These are phyloP conservation scores for Cercospora canescens DNA, from an alignment of 2,329 filamentous ascomycete genomes.

Conservation along the genomic window DNA sequence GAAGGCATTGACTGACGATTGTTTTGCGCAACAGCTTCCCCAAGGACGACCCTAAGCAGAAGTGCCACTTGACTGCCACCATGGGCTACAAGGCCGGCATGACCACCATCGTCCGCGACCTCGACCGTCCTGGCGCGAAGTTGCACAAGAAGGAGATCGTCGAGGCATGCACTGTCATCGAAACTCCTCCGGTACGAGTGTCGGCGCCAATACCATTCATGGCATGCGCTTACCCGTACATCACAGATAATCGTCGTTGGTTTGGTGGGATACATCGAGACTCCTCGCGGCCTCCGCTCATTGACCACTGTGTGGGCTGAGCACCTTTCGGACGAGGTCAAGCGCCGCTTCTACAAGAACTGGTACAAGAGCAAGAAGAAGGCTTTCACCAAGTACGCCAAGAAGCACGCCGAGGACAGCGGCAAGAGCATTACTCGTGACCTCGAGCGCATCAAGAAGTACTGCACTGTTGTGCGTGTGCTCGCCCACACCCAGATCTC, in stretches of 20 bases:
- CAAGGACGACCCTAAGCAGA: conserved; percentile 99
- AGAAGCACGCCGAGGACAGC: conserved; percentile 96
- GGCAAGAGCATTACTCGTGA: conserved; percentile 91
- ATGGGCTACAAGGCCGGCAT: conserved; percentile 99
- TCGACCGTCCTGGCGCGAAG: conserved; percentile 99
- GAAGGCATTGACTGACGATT: conserved; percentile 17
- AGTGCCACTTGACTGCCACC: conserved; percentile 94
- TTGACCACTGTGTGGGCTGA: conserved; percentile 99
- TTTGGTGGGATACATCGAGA: conserved; percentile 99
- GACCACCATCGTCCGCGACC: conserved; percentile 98
- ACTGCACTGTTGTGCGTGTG: conserved; percentile 98
- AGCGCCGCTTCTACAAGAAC: conserved; percentile 99
- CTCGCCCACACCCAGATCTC: conserved; percentile 99
- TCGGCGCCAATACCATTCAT: conserved; percentile 62
- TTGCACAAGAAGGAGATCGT: conserved; percentile 99
- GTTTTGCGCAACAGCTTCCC: conserved; percentile 72
- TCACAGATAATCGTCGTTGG: conserved; percentile 97
- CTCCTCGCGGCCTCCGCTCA: conserved; percentile 96
- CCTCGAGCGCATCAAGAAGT: conserved; percentile 99
- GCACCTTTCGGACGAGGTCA: conserved; percentile 97
- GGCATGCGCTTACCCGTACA: conserved; percentile 51
- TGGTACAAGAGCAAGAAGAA: conserved; percentile 99
- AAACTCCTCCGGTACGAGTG: conserved; percentile 79
- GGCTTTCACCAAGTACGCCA: conserved; percentile 99
- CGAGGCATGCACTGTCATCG: conserved; percentile 83